These are phyloP conservation scores for Pichia ethanolica DNA, from an alignment of 805 yeast genomes.

Conservation along the genomic window DNA sequence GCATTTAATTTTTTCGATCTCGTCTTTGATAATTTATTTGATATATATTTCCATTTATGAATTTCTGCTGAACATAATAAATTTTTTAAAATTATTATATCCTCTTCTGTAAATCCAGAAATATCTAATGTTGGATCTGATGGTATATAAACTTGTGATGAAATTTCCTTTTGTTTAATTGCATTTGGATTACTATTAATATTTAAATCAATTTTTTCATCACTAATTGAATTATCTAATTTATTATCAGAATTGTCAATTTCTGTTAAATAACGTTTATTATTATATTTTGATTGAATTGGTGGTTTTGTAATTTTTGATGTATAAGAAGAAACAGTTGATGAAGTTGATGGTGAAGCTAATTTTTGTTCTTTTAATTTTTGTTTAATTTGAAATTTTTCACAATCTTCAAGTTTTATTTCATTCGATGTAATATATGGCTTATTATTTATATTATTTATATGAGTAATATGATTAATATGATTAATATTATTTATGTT, in stretches of 20 bases:
- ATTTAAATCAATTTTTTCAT: neutral
- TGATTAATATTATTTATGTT: neutral
- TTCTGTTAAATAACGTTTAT: no score
- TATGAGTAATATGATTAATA: neutral
- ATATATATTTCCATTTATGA: conserved; percentile 29
- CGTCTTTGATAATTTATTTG: conserved; percentile 24
- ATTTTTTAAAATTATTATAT: conserved; percentile 20
- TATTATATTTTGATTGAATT: no score
- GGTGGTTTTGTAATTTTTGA: no score
- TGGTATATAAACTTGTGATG: conserved; percentile 16
- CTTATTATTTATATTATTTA: neutral
- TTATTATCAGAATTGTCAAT: no score
- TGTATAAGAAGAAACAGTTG: no score
- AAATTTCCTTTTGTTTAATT: conserved; percentile 2
- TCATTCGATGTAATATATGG: no score
- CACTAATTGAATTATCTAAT: neutral
- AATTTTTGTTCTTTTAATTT: no score
- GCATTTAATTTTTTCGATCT: conserved; percentile 26
- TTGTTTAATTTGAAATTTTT: no score
- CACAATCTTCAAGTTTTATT: no score
- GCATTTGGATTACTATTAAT: neutral
- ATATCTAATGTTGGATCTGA: conserved; percentile 21
- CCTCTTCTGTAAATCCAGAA: conserved; percentile 25
- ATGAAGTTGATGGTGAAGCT: no score
- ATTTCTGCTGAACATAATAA: conserved; percentile 26